A percentile compares a stretch with the other conserved stretches of the same genome.
These are phyloP conservation scores for Penicillium freii DNA, from an alignment of 2,329 filamentous ascomycete genomes.

Conservation along the genomic window DNA sequence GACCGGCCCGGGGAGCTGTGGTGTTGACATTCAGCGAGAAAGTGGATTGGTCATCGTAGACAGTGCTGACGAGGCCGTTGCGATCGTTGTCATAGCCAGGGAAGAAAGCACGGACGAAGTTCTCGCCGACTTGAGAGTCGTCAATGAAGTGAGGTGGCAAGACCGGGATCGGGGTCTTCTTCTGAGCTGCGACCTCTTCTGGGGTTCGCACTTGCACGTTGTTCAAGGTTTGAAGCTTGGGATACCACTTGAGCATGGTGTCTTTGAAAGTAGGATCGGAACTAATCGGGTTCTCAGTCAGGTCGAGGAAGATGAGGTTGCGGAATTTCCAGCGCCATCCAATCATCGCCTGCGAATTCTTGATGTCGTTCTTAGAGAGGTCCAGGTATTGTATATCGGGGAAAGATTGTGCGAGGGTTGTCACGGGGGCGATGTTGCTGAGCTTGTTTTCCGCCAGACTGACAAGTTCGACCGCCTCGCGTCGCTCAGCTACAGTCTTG, in stretches of 20 bases:
- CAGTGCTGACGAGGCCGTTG: constrained; percentile 58
- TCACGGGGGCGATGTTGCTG: constrained; percentile 68
- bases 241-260: constrained; percentile 78
- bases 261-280: constrained; percentile 59
- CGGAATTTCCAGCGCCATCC: constrained; percentile 78
- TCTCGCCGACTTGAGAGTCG: constrained; percentile 69
- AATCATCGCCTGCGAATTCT: constrained; percentile 64
- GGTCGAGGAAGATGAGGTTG: constrained; percentile 74
- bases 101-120: constrained; percentile 73
- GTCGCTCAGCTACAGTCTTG: constrained; percentile 67
- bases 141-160: constrained; percentile 70
- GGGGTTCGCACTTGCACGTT: constrained; percentile 69
- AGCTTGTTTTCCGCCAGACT: constrained; percentile 79
- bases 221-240: constrained; percentile 74
- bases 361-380: constrained; percentile 78
- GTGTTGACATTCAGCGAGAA: constrained; percentile 76
- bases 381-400: constrained; percentile 86
- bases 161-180: constrained; percentile 60
- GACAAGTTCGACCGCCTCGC: constrained; percentile 76
- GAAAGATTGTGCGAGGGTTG: constrained; percentile 72
- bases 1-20: constrained; percentile 51
- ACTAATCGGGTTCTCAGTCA: constrained; percentile 74
- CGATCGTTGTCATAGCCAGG: constrained; percentile 71
- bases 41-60: constrained; percentile 72
- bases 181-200: constrained; percentile 63